Evolutionary conservation across 2,329 filamentous ascomycete genomes (phyloP).

Genomic region (Arthroderma sp.): DNA sequence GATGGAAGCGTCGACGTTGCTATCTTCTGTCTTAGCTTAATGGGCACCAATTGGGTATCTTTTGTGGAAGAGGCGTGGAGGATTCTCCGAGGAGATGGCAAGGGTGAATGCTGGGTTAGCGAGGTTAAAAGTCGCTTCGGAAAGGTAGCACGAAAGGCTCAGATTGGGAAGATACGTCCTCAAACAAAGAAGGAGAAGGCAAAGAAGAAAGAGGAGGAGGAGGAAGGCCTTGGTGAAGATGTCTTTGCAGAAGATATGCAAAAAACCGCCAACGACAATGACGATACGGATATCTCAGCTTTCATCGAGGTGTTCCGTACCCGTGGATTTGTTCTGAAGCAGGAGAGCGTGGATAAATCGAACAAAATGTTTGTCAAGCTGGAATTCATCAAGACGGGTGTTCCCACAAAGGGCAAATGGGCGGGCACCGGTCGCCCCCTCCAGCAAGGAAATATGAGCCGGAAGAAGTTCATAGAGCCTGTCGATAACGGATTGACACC

Average conservation of each 20-base stretch:
- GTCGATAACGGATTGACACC: slow-evolving; percentile 42
- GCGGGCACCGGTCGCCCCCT: slow-evolving; percentile 11
- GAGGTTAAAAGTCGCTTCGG: slow-evolving; percentile 93
- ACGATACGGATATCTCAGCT: slow-evolving; percentile 72
- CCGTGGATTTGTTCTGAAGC: slow-evolving; percentile 73
- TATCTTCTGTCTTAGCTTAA: slow-evolving; percentile 90
- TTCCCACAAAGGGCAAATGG: slow-evolving; percentile 64
- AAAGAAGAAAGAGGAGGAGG: slow-evolving; percentile 37
- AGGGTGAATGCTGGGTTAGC: slow-evolving; percentile 82
- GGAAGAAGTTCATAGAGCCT: slow-evolving; percentile 47
- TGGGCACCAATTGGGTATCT: slow-evolving; percentile 97
- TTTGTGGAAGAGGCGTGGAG: slow-evolving; percentile 95
- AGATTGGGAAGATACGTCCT: slow-evolving; percentile 36
- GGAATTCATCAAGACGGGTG: slow-evolving; percentile 77
- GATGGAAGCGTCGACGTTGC: slow-evolving; percentile 71
- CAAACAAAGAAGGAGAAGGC: slow-evolving; percentile 30
- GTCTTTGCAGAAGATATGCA: slow-evolving; percentile 37
- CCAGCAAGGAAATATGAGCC: slow-evolving; percentile 18
- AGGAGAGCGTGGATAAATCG: slow-evolving; percentile 59
- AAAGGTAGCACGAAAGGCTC: slow-evolving; percentile 38
- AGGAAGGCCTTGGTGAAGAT: slow-evolving; percentile 44
- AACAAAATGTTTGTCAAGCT: slow-evolving; percentile 99
- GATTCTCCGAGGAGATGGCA: slow-evolving; percentile 71
- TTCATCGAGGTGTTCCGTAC: slow-evolving; percentile 74
- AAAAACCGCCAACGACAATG: slow-evolving; percentile 50